A percentile compares a stretch with the other conserved stretches of the same genome.
These are phyloP conservation scores for Botrytis galanthina DNA, from an alignment of 2,329 filamentous ascomycete species.

Conservation along the genomic window DNA sequence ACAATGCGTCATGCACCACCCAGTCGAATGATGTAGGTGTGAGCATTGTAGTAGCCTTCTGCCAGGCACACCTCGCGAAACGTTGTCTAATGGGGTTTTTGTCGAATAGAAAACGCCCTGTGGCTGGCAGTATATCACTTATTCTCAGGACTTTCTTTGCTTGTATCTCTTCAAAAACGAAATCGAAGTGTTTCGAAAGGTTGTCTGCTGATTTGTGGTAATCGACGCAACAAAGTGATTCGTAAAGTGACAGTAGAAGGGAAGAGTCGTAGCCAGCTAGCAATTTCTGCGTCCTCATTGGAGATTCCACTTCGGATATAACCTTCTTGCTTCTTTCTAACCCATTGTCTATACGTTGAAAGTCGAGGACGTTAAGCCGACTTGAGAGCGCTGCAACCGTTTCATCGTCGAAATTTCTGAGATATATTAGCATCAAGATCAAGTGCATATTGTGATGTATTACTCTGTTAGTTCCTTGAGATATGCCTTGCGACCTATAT, in stretches of 20 bases:
- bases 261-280: slow-evolving; percentile 46
- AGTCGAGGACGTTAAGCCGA: slow-evolving; percentile 59
- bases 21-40: slow-evolving; percentile 79
- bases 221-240: slow-evolving; percentile 79
- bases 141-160: slow-evolving; percentile 76
- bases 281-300: slow-evolving; percentile 32
- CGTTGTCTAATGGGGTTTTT: slow-evolving; percentile 58
- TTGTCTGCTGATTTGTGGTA: slow-evolving; percentile 56
- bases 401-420: slow-evolving; percentile 45
- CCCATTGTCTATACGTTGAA: slow-evolving; percentile 59
- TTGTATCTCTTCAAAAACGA: slow-evolving; percentile 78
- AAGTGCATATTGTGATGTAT: slow-evolving; percentile 32
- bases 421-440: slow-evolving; percentile 21
- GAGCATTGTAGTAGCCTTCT: slow-evolving; percentile 56
- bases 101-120: slow-evolving; percentile 82
- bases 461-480: slow-evolving; percentile 62
- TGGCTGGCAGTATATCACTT: slow-evolving; percentile 72
- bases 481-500: slow-evolving; percentile 63
- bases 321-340: slow-evolving; percentile 55
- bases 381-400: slow-evolving; percentile 52
- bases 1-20: slow-evolving; percentile 74
- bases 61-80: slow-evolving; percentile 69
- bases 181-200: slow-evolving; percentile 59
- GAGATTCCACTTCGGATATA: slow-evolving; percentile 42
- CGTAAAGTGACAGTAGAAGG: slow-evolving; percentile 79